Base-by-base conservation (phyloP, 176 grass and related monocot genomes). In the Juncus effusus region DNA sequence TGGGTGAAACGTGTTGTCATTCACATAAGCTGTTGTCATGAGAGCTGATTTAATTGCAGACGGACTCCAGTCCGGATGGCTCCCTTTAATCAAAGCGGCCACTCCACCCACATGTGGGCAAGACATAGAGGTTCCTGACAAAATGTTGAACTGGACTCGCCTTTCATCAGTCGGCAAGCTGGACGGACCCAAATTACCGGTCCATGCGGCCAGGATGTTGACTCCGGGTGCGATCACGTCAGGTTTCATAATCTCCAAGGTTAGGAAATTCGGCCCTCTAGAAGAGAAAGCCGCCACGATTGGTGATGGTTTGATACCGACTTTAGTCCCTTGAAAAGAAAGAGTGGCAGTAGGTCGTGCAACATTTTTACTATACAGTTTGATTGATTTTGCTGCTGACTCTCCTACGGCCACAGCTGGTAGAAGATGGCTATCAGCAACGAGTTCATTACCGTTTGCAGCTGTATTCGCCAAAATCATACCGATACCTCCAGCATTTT, bases 51-150 rank as follows among this genome's bases (percentile, higher is more conserved):
- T 93, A 40, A 93, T 85, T 69, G 87, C 76, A 9, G 94, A 82
- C 0, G 94, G 94, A 76, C 94, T 99, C 94, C 94, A 99, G 42
- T 99, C 69, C 0, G 85, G 94, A 40, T 92, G 94, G 77, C 80
- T 85, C 12, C 83, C 83, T 81, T 94, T 99, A 78, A 99, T 88
- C 75, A 99, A 44, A 16, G 89, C 89, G 0, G 94, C 94, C 49
- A 99, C 89, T 47, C 94, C 94, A 16, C 80, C 94, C 63, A 99
- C 94, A 69, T 99, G 94, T 54, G 94, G 94, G 80, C 94, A 99
- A 19, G 94, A 99, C 94, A 99, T 99, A 67, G 94, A 99, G 38
- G 94, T 99, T 10, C 94, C 94, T 3, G 94, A 99, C 38, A 99
- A 72, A 86, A 99, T 99, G 77, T 99, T 99, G 78, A 93, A 99